Evolutionary conservation across 352 stramenopile genomes (phyloP).

Genomic region (Phytophthora colocasiae): DNA sequence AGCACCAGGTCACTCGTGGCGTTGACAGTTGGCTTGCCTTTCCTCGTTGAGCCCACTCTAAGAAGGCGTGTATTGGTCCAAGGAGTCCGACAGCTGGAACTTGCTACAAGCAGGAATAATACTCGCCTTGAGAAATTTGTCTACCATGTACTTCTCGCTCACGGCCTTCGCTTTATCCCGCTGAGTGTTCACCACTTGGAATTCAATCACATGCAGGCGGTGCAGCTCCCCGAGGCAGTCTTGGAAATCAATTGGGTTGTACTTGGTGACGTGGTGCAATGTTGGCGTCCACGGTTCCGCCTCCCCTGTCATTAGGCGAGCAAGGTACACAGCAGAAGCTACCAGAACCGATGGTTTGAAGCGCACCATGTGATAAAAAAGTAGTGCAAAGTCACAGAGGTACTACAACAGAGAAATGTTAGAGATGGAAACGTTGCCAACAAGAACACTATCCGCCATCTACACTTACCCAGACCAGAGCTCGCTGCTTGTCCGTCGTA

Average conservation of each 20-base stretch:
- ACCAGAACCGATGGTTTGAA: slow-evolving; percentile 77
- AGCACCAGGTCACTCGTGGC: slow-evolving; percentile 11
- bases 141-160: slow-evolving; percentile 81
- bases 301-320: slow-evolving; percentile 71
- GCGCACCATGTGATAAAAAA: slow-evolving; percentile 80
- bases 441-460: neutral
- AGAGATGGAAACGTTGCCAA: neutral
- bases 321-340: slow-evolving; percentile 78
- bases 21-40: slow-evolving; percentile 7
- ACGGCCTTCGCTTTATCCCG: slow-evolving; percentile 84
- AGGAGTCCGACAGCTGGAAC: slow-evolving; percentile 55
- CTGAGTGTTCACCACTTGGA: slow-evolving; percentile 64
- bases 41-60: slow-evolving; percentile 17
- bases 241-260: slow-evolving; percentile 73
- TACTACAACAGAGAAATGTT: slow-evolving; percentile 50
- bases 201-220: slow-evolving; percentile 66
- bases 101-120: slow-evolving; percentile 56
- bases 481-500: slow-evolving; percentile 58
- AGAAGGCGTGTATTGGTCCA: slow-evolving; percentile 41
- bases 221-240: slow-evolving; percentile 74
- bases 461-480: slow-evolving; percentile 63
- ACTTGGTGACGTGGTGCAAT: slow-evolving; percentile 80
- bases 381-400: slow-evolving; percentile 72
- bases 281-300: slow-evolving; percentile 78
- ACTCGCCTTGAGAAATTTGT: slow-evolving; percentile 71